Percentiles rank a stretch among this genome's conserved stretches.
Evolutionary conservation across 225 moss, liverwort and hornwort genomes (phyloP).

Genomic region (Pseudoscleropodium purum): DNA sequence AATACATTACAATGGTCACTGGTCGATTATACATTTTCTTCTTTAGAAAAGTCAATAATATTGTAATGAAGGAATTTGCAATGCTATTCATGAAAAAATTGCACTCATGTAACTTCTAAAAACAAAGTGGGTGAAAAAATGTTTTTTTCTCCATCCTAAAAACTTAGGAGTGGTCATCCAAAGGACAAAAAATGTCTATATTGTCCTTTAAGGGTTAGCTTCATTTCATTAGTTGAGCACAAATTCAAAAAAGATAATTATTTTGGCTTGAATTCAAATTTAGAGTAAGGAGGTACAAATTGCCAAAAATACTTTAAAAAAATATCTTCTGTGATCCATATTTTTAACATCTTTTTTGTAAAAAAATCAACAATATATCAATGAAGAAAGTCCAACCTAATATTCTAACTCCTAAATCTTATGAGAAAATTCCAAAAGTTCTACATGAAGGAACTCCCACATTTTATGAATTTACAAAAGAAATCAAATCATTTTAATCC

Average conservation of each 20-base stretch:
- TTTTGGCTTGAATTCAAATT: background rate
- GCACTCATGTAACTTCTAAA: fast-evolving
- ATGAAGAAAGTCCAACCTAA: too few species aligned
- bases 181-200: background rate
- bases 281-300: background rate
- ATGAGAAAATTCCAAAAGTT: background rate
- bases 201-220: too few species aligned
- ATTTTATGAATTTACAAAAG: background rate
- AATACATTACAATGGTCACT: fast-evolving
- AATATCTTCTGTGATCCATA: fast-evolving
- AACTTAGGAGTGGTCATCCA: background rate
- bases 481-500: background rate
- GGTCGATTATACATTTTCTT: background rate
- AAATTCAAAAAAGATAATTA: background rate
- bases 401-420: background rate
- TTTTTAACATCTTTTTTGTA: background rate
- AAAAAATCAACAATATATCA: fast-evolving
- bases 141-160: background rate
- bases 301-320: background rate
- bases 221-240: too few species aligned
- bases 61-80: fast-evolving
- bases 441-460: fast-evolving
- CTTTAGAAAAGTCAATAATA: background rate
- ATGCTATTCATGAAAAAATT: background rate
- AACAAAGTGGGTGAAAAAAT: too few species aligned